Conservation (phyloP, 805 yeast species). For the Monosporozyma unispora region DNA sequence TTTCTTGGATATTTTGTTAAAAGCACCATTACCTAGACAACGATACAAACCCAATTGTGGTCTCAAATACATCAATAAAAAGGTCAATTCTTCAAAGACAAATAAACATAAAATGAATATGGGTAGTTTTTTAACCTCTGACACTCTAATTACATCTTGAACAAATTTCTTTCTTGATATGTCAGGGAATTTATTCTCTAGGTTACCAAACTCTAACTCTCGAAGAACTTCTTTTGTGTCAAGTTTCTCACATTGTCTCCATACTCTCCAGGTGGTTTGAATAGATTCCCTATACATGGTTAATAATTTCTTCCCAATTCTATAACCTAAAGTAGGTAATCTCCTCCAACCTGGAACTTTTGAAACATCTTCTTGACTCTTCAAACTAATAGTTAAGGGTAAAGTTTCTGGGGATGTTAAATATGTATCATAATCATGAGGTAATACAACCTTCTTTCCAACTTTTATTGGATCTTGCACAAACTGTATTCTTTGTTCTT, state of each 20-base stretch:
- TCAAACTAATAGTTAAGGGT: conserved; percentile 25
- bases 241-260: conserved; percentile 24
- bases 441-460: not conserved
- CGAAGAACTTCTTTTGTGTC: conserved; percentile 10
- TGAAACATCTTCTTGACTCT: conserved; percentile 20
- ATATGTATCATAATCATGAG: not conserved
- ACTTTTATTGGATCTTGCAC: conserved; percentile 10
- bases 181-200: not conserved
- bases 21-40: conserved; percentile 41
- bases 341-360: conserved; percentile 20
- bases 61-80: conserved; percentile 41
- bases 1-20: conserved; percentile 19
- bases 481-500: not conserved
- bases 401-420: conserved; percentile 24
- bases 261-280: conserved; percentile 30
- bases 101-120: conserved; percentile 39
- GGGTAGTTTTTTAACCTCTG: conserved; percentile 43
- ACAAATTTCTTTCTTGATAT: conserved; percentile 41
- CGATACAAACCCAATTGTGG: conserved; percentile 54
- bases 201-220: not conserved
- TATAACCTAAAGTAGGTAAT: conserved; percentile 31
- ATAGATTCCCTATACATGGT: conserved; percentile 53
- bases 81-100: conserved; percentile 47
- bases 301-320: conserved; percentile 39
- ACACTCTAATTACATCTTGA: conserved; percentile 34